Evolutionary conservation across 1,284 basidiomycete species (phyloP).

Genomic region (Hemileia vastatrix): DNA sequence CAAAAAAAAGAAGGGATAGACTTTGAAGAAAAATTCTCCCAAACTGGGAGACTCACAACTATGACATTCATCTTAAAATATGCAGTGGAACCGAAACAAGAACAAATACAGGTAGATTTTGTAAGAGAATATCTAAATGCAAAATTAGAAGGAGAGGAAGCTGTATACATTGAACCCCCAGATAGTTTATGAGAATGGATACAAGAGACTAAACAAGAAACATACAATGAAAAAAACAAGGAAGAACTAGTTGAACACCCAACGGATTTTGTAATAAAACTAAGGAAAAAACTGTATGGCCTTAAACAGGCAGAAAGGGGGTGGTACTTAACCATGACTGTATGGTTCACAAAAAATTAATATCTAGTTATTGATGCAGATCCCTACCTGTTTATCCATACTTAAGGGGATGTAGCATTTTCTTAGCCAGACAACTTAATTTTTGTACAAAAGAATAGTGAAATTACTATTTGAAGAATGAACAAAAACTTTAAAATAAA

Average conservation of each 20-base stretch:
- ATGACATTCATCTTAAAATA: too few species aligned
- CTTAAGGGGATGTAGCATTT: conserved; percentile 1
- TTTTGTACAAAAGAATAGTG: conserved; percentile 1
- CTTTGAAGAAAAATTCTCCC: too few species aligned
- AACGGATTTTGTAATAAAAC: too few species aligned
- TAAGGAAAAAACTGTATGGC: too few species aligned
- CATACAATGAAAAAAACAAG: neutral
- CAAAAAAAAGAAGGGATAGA: conserved; percentile 11
- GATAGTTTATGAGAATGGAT: conserved; percentile 15
- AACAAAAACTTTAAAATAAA: conserved; percentile 16
- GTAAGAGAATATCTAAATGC: conserved; percentile 10
- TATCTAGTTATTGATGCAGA: neutral
- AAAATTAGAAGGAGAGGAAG: conserved; percentile 4
- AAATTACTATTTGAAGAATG: neutral
- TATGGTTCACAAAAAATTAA: neutral
- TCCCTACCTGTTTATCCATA: neutral
- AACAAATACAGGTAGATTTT: conserved; percentile 17
- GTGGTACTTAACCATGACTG: neutral
- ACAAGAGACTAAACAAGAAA: conserved; percentile 13
- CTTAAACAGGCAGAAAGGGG: neutral
- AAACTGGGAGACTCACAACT: too few species aligned
- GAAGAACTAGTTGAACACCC: neutral
- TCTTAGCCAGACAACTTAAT: conserved; percentile 11
- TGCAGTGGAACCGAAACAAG: too few species aligned
- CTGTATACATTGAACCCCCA: conserved; percentile 2